These are phyloP conservation scores for Chimonanthus praecox DNA, from an alignment of 164 flowering plant genomes.

Conservation along the genomic window DNA sequence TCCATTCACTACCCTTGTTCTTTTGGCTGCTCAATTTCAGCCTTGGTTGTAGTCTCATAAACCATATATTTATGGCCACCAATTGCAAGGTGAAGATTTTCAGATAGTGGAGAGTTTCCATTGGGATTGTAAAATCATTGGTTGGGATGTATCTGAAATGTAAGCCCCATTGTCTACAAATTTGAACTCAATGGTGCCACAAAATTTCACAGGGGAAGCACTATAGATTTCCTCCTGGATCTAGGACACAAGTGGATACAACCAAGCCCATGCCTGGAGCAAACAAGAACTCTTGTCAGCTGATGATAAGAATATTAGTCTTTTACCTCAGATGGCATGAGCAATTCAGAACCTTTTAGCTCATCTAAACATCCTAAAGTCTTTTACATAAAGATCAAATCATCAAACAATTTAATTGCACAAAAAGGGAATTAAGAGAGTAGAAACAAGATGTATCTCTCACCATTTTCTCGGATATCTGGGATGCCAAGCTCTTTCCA, in stretches of 20 bases:
- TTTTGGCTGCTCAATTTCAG: not conserved
- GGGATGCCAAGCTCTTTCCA: constrained; percentile 92
- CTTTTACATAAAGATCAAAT: too few species aligned
- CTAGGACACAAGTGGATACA: not conserved
- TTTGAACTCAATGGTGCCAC: not conserved
- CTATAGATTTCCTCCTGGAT: too few species aligned
- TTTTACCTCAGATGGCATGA: too few species aligned
- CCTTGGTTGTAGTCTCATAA: not conserved
- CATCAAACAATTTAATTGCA: too few species aligned
- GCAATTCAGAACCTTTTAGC: too few species aligned
- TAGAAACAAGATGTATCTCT: constrained; percentile 3
- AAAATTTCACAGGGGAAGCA: too few species aligned
- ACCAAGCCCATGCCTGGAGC: too few species aligned
- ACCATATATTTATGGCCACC: not conserved
- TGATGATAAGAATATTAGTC: too few species aligned
- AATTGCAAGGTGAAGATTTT: not conserved
- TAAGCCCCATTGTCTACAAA: not conserved
- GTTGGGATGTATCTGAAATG: not conserved
- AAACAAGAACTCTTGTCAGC: too few species aligned
- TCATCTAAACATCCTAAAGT: too few species aligned
- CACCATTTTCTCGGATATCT: constrained; percentile 90
- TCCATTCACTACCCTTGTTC: not conserved
- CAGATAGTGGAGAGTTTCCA: not conserved
- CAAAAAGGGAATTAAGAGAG: not conserved
- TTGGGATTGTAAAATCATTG: not conserved